Percentiles rank a stretch among this genome's conserved stretches.
Evolutionary conservation across 495 filamentous ascomycete genomes (phyloP).

Genomic region (Lichina pygmaea): DNA sequence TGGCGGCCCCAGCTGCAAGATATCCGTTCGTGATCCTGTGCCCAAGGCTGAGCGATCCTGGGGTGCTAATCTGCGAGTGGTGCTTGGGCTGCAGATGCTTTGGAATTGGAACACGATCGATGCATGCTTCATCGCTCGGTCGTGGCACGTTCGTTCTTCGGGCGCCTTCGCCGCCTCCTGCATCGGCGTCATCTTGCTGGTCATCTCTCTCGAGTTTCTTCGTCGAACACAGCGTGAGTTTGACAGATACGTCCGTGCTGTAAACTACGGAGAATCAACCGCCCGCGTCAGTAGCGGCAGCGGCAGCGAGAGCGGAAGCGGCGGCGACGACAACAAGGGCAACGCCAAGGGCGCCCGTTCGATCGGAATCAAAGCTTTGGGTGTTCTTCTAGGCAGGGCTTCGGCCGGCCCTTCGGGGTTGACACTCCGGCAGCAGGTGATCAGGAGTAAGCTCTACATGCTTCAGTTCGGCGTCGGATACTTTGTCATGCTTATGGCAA

Average conservation of each 20-base stretch:
- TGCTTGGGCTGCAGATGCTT: constrained; percentile 17
- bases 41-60: not conserved
- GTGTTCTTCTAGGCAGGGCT: not conserved
- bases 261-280: not conserved
- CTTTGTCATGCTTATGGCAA: constrained; percentile 28
- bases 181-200: constrained; percentile 27
- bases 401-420: constrained; percentile 16
- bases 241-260: constrained; percentile 14
- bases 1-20: not conserved
- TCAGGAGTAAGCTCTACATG: constrained; percentile 21
- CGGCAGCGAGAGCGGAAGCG: not conserved
- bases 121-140: constrained; percentile 20
- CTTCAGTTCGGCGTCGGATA: constrained; percentile 25
- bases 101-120: constrained; percentile 32
- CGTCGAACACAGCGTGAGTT: constrained; percentile 26
- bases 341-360: too few relatives aligned
- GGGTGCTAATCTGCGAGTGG: not conserved
- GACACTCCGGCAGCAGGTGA: constrained; percentile 18
- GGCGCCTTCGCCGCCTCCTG: constrained; percentile 28
- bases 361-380: not conserved
- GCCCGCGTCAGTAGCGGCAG: not conserved
- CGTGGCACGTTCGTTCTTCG: constrained; percentile 19
- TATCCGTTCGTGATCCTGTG: not conserved
- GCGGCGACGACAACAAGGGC: not conserved
- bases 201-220: constrained; percentile 22